Percentiles rank a stretch among this genome's conserved stretches.
phyloP scores from a whole-genome alignment of 1,284 basidiomycete genomes.

The Ceratobasidium sp. region DNA sequence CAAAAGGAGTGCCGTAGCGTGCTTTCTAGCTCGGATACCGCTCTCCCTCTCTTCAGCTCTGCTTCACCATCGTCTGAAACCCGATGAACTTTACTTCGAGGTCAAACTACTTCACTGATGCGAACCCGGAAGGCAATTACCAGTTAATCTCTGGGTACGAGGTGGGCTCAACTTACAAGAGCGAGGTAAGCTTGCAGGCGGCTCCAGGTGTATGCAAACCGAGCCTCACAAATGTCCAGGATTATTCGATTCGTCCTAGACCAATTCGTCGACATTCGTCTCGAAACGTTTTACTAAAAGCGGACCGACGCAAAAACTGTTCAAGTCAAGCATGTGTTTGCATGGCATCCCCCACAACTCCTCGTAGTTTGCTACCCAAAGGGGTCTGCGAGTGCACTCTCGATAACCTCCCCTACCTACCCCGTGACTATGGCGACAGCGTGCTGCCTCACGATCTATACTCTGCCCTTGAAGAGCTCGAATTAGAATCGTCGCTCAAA shows the following conservation, averaged over 20 bases:
- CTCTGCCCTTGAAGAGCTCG: constrained; percentile 28
- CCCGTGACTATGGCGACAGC: not conserved
- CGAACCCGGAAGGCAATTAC: constrained; percentile 19
- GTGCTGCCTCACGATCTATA: constrained; percentile 9
- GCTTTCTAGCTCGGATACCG: not conserved
- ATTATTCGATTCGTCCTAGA: not conserved
- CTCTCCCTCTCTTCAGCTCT: constrained; percentile 13
- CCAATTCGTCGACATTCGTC: constrained; percentile 10
- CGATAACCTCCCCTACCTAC: constrained; percentile 6
- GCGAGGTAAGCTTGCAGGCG: not conserved
- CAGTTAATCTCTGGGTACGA: constrained; percentile 17
- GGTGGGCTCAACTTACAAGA: constrained; percentile 8
- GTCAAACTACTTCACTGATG: constrained; percentile 27
- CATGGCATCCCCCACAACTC: constrained; percentile 22
- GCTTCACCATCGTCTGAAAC: not conserved
- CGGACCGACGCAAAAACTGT: constrained; percentile 20
- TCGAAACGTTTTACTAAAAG: constrained; percentile 16
- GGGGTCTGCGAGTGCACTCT: constrained; percentile 15
- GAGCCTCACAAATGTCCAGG: not conserved
- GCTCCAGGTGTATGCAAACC: not conserved
- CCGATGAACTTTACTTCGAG: constrained; percentile 17
- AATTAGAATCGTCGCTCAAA: not conserved
- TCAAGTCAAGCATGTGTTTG: constrained; percentile 10
- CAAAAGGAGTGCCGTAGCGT: constrained; percentile 16
- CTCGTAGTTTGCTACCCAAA: constrained; percentile 24